Base-by-base conservation (phyloP, 805 yeast species). In the Trichomonascus vanleenenianus region DNA sequence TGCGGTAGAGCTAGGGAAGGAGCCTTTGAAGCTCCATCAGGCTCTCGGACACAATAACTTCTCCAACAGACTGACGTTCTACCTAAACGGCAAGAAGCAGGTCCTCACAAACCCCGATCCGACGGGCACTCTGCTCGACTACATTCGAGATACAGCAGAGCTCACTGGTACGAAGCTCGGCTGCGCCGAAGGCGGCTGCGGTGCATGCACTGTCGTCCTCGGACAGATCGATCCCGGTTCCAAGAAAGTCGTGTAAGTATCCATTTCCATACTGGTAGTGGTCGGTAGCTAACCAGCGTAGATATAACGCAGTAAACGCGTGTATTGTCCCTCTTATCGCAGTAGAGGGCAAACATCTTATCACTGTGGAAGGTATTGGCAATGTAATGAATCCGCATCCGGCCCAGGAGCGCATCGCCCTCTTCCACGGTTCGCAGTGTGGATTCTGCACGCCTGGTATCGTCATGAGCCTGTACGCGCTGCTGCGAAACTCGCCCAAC, bases 381-480 rank as follows among this genome's bases (percentile, higher is more conserved):
- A 52, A 59, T 9, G 48, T 67, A 20, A 58, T 57, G 10, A 52
- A 63, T 36, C 72, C 73, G 3, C 76, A 72, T 51, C 73, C 76
- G 2, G 71, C 68, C n/a, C 76, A 72, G 51, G 75, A 72, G 50
- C 59, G 76, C 18, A 69, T 72, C 32, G 75, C 75, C 11, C 63
- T 67, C 44, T 68, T 68, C 51, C 75, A 72, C 46, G 76, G 76
- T 4, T 70, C 75, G 0, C 76, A 72, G 54, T 72, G 76, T 54
- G 76, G 76, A 2, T 72, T 71, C 51, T 72, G 76, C 50, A 72
- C 76, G 5, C 76, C 76, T 1, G 76, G 76, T 4, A 72, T 72
- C 42, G 74, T 72, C 8, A 72, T 72, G 76, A 67, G 72, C 33
- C 51, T 72, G 42, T 72, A 72, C 43, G 64, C 73, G 1, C 53